Base-by-base conservation (phyloP, 768 basidiomycete genomes). In the Boletellus ananas region DNA sequence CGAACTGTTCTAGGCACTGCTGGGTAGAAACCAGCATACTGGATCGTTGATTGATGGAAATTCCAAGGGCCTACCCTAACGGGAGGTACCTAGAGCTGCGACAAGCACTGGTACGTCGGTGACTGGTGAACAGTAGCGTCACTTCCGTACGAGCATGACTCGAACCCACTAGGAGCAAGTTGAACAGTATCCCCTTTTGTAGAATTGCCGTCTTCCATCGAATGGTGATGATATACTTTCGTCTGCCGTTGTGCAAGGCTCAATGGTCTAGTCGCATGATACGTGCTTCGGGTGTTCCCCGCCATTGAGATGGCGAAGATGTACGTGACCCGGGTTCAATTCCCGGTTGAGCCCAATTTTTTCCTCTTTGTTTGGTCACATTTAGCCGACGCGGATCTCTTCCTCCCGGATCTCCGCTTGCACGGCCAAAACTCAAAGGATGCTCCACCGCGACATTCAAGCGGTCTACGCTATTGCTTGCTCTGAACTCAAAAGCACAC, bases 301-400 rank as follows among this genome's bases (percentile, higher is more conserved):
- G 2, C 62, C 57, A 61, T 54, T 3, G 3, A 4, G 51, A 55
- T 66, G 66, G 65, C 52, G 58, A 66, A 63, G 56, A 66, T 66
- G 63, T 66, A 65, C 65, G 65, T 66, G 65, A 63, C 65, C 65
- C 65, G 65, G 65, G 65, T 66, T 66, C 65, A 65, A 67, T 66
- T 67, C 65, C 65, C 61, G 65, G 65, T 66, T 64, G 62, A 54
- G 60, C 58, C 61, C 54, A 44, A 56, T 59, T 61, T 59, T 58
- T 53, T 29, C 8, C 3, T 6, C 5, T 18, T 31, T 40, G 8
- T 48, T 41, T 48, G 16, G 25, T 44, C 38, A 50, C 49, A 34
- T 45, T 38, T 47, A 12, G 36, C 17, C 20, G 23, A 23, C 21
- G 17, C 36, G 10, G 12, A 7, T 8, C 10, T 16, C 37, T 20